Conservation (phyloP, 2,329 filamentous ascomycete genomes). For the Calonectria fujianensis region DNA sequence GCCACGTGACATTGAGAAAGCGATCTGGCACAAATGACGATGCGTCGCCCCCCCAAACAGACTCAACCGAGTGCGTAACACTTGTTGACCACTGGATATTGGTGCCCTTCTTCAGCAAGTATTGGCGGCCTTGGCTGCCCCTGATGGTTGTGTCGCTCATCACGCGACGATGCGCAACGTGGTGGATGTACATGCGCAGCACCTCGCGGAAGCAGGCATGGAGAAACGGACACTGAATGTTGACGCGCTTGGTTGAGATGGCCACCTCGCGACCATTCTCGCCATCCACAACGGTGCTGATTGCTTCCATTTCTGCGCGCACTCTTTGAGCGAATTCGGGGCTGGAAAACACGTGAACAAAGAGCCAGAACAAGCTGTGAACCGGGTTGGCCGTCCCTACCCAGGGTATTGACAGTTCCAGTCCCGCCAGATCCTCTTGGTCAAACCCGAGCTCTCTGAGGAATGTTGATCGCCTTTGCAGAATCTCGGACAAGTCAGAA, state of each 20-base stretch:
- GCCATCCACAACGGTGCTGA: neutral
- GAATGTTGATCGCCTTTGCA: conserved; percentile 16
- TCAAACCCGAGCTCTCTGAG: conserved; percentile 24
- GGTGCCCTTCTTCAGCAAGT: conserved; percentile 36
- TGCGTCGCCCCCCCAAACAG: conserved; percentile 32
- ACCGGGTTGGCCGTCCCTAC: conserved; percentile 36
- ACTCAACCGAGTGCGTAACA: conserved; percentile 23
- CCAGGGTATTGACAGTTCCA: conserved; percentile 36
- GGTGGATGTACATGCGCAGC: conserved; percentile 26
- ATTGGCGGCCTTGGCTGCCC: conserved; percentile 31
- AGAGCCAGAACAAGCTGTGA: conserved; percentile 40
- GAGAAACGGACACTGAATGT: conserved; percentile 31
- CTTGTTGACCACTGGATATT: conserved; percentile 33
- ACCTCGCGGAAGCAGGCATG: conserved; percentile 33
- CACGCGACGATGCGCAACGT: conserved; percentile 25
- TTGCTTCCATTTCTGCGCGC: conserved; percentile 30
- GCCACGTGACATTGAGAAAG: conserved; percentile 43
- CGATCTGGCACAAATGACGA: conserved; percentile 41
- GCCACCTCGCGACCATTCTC: neutral
- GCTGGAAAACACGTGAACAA: conserved; percentile 33
- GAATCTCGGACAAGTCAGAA: conserved; percentile 20
- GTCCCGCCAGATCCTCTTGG: conserved; percentile 4
- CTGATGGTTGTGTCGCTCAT: conserved; percentile 30
- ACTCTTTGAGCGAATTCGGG: neutral
- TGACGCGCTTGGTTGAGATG: conserved; percentile 13